Conservation (phyloP, 345 rosid genomes). For the Melastoma malabathricum region DNA sequence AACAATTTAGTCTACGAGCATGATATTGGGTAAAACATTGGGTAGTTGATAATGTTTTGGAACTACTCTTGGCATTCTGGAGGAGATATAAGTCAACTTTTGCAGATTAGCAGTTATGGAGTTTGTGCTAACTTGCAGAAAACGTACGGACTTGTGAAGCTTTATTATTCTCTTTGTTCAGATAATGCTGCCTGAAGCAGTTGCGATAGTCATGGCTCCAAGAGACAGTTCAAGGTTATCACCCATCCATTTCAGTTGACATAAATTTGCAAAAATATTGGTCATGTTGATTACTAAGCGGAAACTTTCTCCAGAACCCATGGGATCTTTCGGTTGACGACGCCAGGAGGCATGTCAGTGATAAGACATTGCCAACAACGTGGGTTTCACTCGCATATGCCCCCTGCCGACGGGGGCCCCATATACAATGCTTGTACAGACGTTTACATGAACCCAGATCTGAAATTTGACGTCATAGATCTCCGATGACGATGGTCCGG, state of each 20-base stretch:
- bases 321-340: constrained; percentile 82
- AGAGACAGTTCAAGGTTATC: constrained; percentile 54
- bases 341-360: constrained; percentile 90
- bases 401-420: constrained; percentile 79
- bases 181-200: constrained; percentile 95
- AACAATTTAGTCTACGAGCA: too few species aligned
- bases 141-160: not conserved
- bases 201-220: constrained; percentile 99
- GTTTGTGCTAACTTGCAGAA: not conserved
- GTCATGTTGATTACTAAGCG: not conserved
- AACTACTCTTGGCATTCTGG: too few species aligned
- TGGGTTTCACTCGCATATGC: constrained; percentile 77
- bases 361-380: constrained; percentile 77
- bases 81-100: too few species aligned
- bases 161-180: constrained; percentile 16
- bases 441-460: constrained; percentile 76
- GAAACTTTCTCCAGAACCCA: constrained; percentile 32
- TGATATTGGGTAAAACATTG: too few species aligned
- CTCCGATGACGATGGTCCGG: constrained; percentile 38
- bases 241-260: not conserved
- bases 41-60: too few species aligned
- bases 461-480: constrained; percentile 72
- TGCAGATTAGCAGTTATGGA: not conserved
- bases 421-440: constrained; percentile 74
- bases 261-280: not conserved